phyloP scores from a whole-genome alignment of 192 early-diverging fungal genomes.

The Phycomyces nitens region DNA sequence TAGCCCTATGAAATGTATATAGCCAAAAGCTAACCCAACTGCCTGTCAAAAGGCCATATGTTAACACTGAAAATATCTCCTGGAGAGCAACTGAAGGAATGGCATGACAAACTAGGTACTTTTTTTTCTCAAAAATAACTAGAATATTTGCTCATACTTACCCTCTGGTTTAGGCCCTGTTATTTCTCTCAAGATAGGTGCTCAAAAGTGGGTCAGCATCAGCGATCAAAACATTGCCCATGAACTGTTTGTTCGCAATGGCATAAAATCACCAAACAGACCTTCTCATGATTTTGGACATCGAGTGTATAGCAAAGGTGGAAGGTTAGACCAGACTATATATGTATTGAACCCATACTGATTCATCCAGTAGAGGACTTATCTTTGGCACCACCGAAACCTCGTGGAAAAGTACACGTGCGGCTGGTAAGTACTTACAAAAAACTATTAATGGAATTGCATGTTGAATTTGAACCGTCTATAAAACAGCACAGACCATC shows the following conservation, averaged over 20 bases:
- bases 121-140: not conserved
- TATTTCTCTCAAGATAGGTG: slow-evolving; percentile 6
- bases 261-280: not conserved
- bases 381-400: not conserved
- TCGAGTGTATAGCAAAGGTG: slow-evolving; percentile 1
- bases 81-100: not conserved
- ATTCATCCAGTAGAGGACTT: slow-evolving; percentile 2
- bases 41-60: slow-evolving; percentile 5
- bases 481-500: not conserved
- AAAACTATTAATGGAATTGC: too few species aligned
- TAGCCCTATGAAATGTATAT: too few species aligned
- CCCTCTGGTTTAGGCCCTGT: not conserved
- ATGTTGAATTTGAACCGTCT: too few species aligned
- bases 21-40: too few species aligned
- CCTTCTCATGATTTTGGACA: not conserved
- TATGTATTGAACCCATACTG: not conserved
- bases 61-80: not conserved
- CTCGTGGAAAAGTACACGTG: slow-evolving; percentile 9
- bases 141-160: not conserved
- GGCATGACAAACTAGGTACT: not conserved
- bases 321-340: slow-evolving; percentile 1
- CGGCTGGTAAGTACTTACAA: slow-evolving; percentile 10
- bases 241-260: slow-evolving; percentile 1
- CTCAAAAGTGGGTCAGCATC: not conserved
- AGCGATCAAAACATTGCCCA: slow-evolving; percentile 10